Base-by-base conservation (phyloP, 2,329 filamentous ascomycete species). In the Dothideomycetidae sp. region DNA sequence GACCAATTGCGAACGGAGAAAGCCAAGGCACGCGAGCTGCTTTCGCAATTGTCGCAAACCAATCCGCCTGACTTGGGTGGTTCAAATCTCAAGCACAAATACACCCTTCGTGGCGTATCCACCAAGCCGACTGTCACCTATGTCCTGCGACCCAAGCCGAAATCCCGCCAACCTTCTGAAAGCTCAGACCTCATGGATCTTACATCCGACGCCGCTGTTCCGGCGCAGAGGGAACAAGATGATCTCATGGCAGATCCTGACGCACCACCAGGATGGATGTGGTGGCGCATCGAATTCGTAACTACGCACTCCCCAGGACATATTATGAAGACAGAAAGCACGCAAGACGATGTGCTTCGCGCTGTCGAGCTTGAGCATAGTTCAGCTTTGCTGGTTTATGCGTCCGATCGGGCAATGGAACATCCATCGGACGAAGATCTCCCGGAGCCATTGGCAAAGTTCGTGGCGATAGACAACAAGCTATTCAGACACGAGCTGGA, bases 121-220 rank as follows among this genome's bases (percentile, higher is more conserved):
- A 75, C 71, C 3, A 62, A 67, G 33, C 62, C 68, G 1, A 66
- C 70, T 46, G 62, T 73, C 16, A 70, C 66, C 21, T 77, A 75
- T 46, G 53, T 77, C 11, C 58, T 72, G 12, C 60, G 61, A 16
- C 21, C 7, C 7, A 26, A 26, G 21, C 21, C 21, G 7, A n/a
- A 26, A n/a, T 7, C 7, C 7, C 7, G 7, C 21, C 7, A 7
- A 7, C 59, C 57, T 4, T 54, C 46, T 10, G 23, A 14, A 13
- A 26, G 26, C 11, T 19, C 29, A 10, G 42, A 52, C 43, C 42
- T 21, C n/a, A 38, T 38, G 36, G 42, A 36, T 39, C 44, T 23
- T 37, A 44, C 16, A 34, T 40, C 29, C 15, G 37, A 56, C 19
- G 52, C 49, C 11, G 46, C 37, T 5, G 41, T 45, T 3, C 26